These are phyloP conservation scores for Sarocladiaceae sp. DNA, from an alignment of 2,329 filamentous ascomycete species.

Conservation along the genomic window DNA sequence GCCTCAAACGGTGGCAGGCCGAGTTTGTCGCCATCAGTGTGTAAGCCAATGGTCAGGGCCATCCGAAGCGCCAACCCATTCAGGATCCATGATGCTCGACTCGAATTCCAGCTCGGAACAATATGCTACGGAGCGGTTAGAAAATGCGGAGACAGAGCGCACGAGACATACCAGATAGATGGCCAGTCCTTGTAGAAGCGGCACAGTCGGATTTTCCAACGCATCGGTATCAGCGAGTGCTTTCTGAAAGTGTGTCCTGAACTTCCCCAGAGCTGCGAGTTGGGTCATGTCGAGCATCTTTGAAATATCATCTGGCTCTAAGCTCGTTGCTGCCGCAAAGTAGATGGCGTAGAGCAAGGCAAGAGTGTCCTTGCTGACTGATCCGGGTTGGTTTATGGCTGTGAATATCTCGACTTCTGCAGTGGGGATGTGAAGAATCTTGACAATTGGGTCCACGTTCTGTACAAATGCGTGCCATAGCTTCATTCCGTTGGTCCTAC, in stretches of 20 bases:
- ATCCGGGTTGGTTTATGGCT: conserved; percentile 2
- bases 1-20: conserved; percentile 53
- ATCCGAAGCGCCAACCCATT: conserved; percentile 55
- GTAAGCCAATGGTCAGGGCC: conserved; percentile 46
- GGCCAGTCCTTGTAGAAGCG: conserved; percentile 55
- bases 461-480: conserved; percentile 22
- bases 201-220: conserved; percentile 51
- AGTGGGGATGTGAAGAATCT: conserved; percentile 64
- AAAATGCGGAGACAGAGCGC: background rate
- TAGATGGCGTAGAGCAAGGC: conserved; percentile 52
- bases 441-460: conserved; percentile 67
- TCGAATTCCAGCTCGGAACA: conserved; percentile 9
- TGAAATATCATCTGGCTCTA: conserved; percentile 50
- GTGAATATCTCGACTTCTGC: conserved; percentile 48
- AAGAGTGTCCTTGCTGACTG: conserved; percentile 1
- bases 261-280: background rate
- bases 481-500: conserved; percentile 2
- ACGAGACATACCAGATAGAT: conserved; percentile 51
- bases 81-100: conserved; percentile 44
- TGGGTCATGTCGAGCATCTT: conserved; percentile 4
- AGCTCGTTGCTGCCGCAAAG: conserved; percentile 47
- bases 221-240: conserved; percentile 57
- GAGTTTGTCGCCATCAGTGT: conserved; percentile 50
- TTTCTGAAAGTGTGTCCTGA: conserved; percentile 29
- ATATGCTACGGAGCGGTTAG: conserved; percentile 13